A percentile compares a stretch with the other conserved stretches of the same genome.
Conservation (phyloP, 2,329 filamentous ascomycete genomes). For the Aspergillus niger region DNA sequence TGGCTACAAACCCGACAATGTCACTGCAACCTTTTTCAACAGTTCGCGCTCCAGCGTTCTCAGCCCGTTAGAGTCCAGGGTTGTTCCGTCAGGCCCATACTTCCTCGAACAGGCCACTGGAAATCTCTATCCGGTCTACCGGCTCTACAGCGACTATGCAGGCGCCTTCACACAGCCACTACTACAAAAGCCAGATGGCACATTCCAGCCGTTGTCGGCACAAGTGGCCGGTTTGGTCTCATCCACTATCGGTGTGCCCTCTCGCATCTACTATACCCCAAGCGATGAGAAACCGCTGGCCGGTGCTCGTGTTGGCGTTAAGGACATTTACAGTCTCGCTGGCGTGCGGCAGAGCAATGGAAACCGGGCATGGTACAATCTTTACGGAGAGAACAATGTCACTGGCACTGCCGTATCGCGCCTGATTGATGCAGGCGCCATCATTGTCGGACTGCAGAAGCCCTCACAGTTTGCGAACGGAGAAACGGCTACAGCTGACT, state of each 20-base stretch:
- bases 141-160: slow-evolving; percentile 2
- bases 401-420: slow-evolving; percentile 56
- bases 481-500: slow-evolving; percentile 23
- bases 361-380: slow-evolving; percentile 59
- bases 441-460: slow-evolving; percentile 35
- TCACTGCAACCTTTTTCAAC: background rate
- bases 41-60: background rate
- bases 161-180: slow-evolving; percentile 2
- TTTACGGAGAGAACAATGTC: slow-evolving; percentile 50
- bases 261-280: slow-evolving; percentile 60
- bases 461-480: slow-evolving; percentile 31
- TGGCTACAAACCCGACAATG: background rate
- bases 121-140: slow-evolving; percentile 1
- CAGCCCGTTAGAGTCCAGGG: background rate
- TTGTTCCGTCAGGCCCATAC: background rate
- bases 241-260: slow-evolving; percentile 57
- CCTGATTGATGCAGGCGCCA: slow-evolving; percentile 61
- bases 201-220: slow-evolving; percentile 1
- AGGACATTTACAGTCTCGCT: slow-evolving; percentile 63
- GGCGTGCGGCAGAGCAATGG: slow-evolving; percentile 60
- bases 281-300: slow-evolving; percentile 50
- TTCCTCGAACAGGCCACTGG: slow-evolving; percentile 5
- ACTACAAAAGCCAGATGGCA: slow-evolving; percentile 3
- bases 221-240: slow-evolving; percentile 18
- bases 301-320: slow-evolving; percentile 63